Evolutionary conservation across 441 rosid species (phyloP).

Genomic region (Biscutella laevigata): DNA sequence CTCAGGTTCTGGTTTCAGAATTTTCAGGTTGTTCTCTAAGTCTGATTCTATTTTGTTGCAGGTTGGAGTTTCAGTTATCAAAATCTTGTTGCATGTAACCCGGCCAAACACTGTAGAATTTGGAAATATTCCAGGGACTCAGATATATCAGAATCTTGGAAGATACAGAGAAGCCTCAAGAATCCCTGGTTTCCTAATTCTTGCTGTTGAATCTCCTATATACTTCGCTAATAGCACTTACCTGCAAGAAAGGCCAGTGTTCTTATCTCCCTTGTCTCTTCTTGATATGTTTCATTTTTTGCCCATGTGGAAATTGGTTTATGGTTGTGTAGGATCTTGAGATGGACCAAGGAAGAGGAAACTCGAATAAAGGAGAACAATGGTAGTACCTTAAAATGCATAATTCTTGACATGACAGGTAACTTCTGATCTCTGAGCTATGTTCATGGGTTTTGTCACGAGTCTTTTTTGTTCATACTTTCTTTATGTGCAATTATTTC

Average conservation of each 20-base stretch:
- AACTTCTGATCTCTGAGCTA: conserved; percentile 6
- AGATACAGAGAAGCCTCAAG: conserved; percentile 63
- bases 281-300: not conserved
- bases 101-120: conserved; percentile 64
- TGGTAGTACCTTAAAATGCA: conserved; percentile 44
- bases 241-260: conserved; percentile 66
- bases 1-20: not conserved
- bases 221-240: conserved; percentile 87
- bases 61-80: conserved; percentile 87
- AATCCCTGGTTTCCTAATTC: conserved; percentile 68
- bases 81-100: conserved; percentile 76
- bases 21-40: conserved; percentile 6
- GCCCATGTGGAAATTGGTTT: conserved; percentile 1
- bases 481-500: conserved; percentile 17
- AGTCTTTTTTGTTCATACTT: conserved; percentile 9
- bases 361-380: conserved; percentile 47
- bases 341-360: conserved; percentile 91
- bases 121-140: conserved; percentile 80
- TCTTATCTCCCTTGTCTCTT: not conserved
- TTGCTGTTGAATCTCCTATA: conserved; percentile 73
- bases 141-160: conserved; percentile 56
- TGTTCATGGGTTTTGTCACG: not conserved
- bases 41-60: conserved; percentile 21
- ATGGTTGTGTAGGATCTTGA: conserved; percentile 45
- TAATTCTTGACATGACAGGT: conserved; percentile 86